Base-by-base conservation (phyloP, 345 rosid species). In the Ricinus communis region DNA sequence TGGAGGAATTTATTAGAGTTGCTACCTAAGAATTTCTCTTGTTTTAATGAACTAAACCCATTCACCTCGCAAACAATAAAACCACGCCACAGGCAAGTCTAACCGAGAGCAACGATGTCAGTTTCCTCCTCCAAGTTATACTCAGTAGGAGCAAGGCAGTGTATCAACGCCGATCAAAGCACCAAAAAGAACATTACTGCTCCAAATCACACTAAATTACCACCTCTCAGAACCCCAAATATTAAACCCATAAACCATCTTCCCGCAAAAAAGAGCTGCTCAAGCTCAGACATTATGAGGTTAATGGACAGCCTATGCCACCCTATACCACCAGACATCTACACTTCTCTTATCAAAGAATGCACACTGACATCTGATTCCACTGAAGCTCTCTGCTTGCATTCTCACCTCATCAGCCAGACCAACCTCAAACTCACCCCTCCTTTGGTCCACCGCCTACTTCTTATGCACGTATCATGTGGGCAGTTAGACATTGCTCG, bases 261-360 rank as follows among this genome's bases (percentile, higher is more conserved):
- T 25, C 14, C 33, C 53, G 15, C 5, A 2, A 64, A 8, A 27
- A 64, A 64, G 38, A 46, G 38, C 15, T 76, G 60, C 69, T 71
- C 82, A 7, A 71, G 76, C 50, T 51, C 84, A 14, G 90, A 86
- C 38, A 73, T 91, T 27, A 66, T 87, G 49, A 79, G 84, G 47
- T 30, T 91, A 59, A 76, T 89, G 85, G 87, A 85, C 67, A 62
- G 78, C 66, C 88, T 89, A 38, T 56, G 73, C 69, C 74, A 82
- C 3, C 85, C 91, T 16, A 70, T 85, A 27, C 62, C 85, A 59
- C 74, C 69, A 53, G 95, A 89, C 22, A 28, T 85, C 7, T 89
- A 86, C 82, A 52, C 84, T 73, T 80, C 80, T 58, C 86, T 91
- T 22, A 74, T 85, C 62, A 86, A 83, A 69, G 93, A 89, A 77